Conservation (phyloP, 169 alveolate species). For the Cryptosporidium sp. region DNA sequence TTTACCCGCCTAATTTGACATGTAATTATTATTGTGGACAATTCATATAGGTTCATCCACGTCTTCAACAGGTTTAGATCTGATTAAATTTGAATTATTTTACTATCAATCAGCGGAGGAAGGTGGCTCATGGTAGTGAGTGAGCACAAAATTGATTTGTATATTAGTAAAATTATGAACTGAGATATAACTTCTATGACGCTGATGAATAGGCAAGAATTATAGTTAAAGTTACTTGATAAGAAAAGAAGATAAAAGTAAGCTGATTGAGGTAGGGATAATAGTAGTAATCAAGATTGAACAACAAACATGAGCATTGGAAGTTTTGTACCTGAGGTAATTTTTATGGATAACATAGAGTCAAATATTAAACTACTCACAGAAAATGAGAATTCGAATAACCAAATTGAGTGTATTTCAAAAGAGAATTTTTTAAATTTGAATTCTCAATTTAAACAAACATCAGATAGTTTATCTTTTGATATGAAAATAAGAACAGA, state of each 20-base stretch:
- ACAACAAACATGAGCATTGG: constrained; percentile 1
- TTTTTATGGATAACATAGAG: constrained; percentile 48
- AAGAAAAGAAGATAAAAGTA: constrained; percentile 29
- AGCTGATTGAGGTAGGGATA: constrained; percentile 27
- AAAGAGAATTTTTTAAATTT: constrained; percentile 20
- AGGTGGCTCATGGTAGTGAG: background rate
- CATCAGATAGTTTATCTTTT: background rate
- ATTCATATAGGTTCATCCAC: constrained; percentile 54
- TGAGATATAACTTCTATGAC: background rate
- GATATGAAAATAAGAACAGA: background rate
- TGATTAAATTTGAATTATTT: constrained; percentile 19
- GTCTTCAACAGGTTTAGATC: constrained; percentile 69
- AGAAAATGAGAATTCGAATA: background rate
- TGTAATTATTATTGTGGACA: constrained; percentile 60
- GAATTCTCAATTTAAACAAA: constrained; percentile 5
- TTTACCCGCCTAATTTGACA: constrained; percentile 62
- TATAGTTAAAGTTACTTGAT: constrained; percentile 15
- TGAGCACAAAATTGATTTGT: background rate
- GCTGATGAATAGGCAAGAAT: background rate
- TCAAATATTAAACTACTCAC: background rate
- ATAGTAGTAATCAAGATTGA: constrained; percentile 3
- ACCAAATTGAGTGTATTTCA: constrained; percentile 1
- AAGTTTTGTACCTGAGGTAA: constrained; percentile 28
- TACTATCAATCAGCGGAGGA: background rate
- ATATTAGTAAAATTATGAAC: constrained; percentile 5